Evolutionary conservation across 202 grass and related monocot genomes (phyloP), one percentile per base, ranked within the genome.

Genomic region (Saccharum hybrid): DNA sequence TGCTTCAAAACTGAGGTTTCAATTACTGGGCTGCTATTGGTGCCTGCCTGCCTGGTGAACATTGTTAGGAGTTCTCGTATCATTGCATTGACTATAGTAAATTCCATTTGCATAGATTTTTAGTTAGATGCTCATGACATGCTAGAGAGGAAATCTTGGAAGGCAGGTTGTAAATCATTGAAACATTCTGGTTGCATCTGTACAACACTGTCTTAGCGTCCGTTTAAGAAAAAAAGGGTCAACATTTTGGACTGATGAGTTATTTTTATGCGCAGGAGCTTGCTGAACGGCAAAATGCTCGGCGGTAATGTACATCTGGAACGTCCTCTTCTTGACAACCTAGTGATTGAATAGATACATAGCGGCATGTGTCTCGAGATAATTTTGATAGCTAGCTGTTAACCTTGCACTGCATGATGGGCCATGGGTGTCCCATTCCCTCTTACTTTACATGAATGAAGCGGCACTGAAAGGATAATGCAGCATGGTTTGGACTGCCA

Each of bases 281-380:
- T 85, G 72, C 63, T 77, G 48, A 91, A 92, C 84, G 80, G 86
- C 70, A 89, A 84, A 77, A 64, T 72, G 78, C 48, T 81, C 2
- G 46, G 90, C 49, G 63, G 84, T 22, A 84, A 78, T 21, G 41
- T 80, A 75, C 92, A 87, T 84, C 85, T 84, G 54, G 90, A 87
- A 28, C 91, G 75, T 66, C 85, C 89, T 92, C 93, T 96, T 83
- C 96, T 98, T 68, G 91, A 93, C 76, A 88, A 54, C 41, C 81
- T 98, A 85, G 79, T 94, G 75, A 71, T 81, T 34, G 78, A 93
- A 79, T 95, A 96, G 90, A 96, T 82, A 89, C 64, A 66, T 77
- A 72, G 59, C 45, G 76, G 19, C 72, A 77, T 18, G 57, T 16
- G 2, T 41, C 63, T 71, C 8, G 2, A 68, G 80, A 87, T 80